Evolutionary conservation across 2,329 filamentous ascomycete species (phyloP).

Genomic region (Verticillium dahliae): DNA sequence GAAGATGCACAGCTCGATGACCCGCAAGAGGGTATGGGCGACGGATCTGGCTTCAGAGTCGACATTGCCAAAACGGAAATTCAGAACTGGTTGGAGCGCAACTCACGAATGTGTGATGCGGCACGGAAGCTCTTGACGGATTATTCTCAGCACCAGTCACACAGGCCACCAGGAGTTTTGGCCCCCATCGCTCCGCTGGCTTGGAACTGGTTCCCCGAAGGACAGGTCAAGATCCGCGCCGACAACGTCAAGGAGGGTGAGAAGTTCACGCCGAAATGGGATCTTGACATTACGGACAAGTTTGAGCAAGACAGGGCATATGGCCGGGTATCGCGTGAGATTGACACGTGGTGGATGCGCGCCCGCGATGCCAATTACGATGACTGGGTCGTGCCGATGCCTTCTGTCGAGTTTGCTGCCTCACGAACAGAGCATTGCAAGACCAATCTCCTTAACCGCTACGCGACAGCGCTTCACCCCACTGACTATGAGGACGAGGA

Average conservation of each 20-base stretch:
- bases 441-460: constrained; percentile 51
- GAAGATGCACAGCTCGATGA: constrained; percentile 41
- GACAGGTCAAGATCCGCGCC: constrained; percentile 22
- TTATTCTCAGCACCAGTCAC: constrained; percentile 43
- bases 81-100: constrained; percentile 55
- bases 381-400: constrained; percentile 52
- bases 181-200: constrained; percentile 43
- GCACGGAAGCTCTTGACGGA: constrained; percentile 48
- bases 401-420: constrained; percentile 52
- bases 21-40: constrained; percentile 44
- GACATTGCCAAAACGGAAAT: constrained; percentile 54
- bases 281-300: constrained; percentile 46
- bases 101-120: constrained; percentile 51
- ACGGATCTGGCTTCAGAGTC: constrained; percentile 46
- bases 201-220: constrained; percentile 48
- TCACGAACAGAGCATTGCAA: constrained; percentile 52
- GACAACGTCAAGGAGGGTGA: constrained; percentile 27
- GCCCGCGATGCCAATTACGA: constrained; percentile 55
- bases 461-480: constrained; percentile 28
- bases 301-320: constrained; percentile 53
- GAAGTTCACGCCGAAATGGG: constrained; percentile 41
- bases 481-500: constrained; percentile 33
- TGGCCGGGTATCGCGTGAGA: constrained; percentile 56
- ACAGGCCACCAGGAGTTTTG: constrained; percentile 42
- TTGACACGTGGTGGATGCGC: constrained; percentile 59